Evolutionary conservation across 768 basidiomycete species (phyloP), one percentile per base, ranked within the genome.

Genomic region (Tylopilus cervinicoccineus): DNA sequence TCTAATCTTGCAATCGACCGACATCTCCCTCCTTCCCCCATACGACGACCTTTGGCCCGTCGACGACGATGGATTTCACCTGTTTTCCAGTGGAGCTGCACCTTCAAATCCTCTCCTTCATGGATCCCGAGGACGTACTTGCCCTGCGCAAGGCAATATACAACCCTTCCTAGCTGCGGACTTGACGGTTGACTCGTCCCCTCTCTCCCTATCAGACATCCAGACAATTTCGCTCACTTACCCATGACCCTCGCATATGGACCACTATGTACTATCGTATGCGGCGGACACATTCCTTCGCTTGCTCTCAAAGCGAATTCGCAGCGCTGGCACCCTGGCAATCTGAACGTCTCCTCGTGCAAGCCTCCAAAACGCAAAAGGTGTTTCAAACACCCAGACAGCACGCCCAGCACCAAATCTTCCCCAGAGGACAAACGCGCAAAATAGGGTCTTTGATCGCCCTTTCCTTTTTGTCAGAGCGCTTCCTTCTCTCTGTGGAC

Each of bases 61-160:
- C 27, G n/a, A 17, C 20, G 4, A 20, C 24, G 17, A 20, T 12
- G 14, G 5, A 2, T 22, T 38, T 46, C 13, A 14, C 5, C 13
- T 4, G 19, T 38, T 27, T 55, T 32, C 51, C 53, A 3, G 43
- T 34, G 9, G 51, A 55, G 33, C 13, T 53, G 16, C 47, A 53
- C 7, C 39, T 28, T 14, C 38, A 44, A 16, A 41, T 53, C n/a
- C n/a, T 54, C 26, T 17, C 24, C n/a, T 37, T 32, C 2, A 19
- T 37, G 20, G 45, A 47, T 11, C 46, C 53, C 1, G 53, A 54
- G 11, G 42, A 37, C 29, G 29, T 53, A 12, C 20, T 55, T 22
- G 26, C 42, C 2, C n/a, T 55, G 11, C 53, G 51, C 29, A 44
- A 55, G 51, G 51, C n/a, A 54, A 45, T n/a, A 22, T n/a, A 44